Evolutionary conservation across 2,329 filamentous ascomycete genomes (phyloP), one percentile per base, ranked within the genome.

Genomic region (Colletotrichum viniferum): DNA sequence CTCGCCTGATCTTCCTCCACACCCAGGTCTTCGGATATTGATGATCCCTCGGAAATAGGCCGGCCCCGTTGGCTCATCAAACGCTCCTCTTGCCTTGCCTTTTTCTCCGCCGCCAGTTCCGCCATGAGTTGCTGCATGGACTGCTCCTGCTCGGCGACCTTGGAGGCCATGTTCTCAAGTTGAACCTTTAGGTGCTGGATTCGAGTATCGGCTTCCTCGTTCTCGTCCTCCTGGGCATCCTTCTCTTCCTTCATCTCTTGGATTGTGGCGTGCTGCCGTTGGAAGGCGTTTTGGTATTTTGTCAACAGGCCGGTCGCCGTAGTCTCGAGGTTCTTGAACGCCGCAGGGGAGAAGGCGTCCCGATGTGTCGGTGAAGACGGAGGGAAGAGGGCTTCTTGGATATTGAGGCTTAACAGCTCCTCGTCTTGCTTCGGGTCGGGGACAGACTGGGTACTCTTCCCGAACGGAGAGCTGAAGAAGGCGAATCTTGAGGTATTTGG

Each of bases 271-370:
- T 89, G 88, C 28, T 88, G 89, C 69, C 87, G 82, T 63, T 89
- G 89, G 81, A 93, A 93, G 34, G 91, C 91, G 13, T 82, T 83
- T 78, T 93, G 92, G 77, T 93, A 88, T 79, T 86, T 88, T 26
- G 84, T 85, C 28, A 93, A 81, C 6, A 93, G 82, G 5, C 89
- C 88, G 6, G 85, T 84, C 4, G 92, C 92, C 72, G 90, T 91
- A 77, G 85, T 82, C 73, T 91, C 90, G n/a, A 92, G 85, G 79
- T 91, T 92, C 80, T 91, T 92, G 83, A 88, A 93, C 12, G 89
- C 88, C 0, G 89, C 86, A 0, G 91, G 90, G 1, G 91, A 92
- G 81, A 92, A 91, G 2, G 88, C 80, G 55, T 91, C 88, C 48
- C 85, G 82, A 14, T 88, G 85, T 0, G 79, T 78, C 2, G 88